phyloP scores from a whole-genome alignment of 176 grass and related monocot genomes.

The Hyparrhenia diplandra region DNA sequence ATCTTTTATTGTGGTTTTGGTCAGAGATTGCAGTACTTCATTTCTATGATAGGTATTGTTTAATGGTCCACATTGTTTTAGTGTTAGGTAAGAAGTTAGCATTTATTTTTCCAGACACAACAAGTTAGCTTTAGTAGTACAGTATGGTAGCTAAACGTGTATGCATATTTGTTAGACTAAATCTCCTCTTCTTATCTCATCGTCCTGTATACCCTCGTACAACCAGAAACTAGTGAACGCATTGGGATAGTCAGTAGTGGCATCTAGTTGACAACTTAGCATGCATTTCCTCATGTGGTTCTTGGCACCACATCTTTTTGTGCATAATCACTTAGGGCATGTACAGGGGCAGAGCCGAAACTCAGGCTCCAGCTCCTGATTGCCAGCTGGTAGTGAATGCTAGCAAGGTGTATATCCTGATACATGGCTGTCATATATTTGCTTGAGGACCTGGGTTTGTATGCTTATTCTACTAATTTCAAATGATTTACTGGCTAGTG shows the following conservation, averaged over 20 bases:
- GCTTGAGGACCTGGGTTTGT: background rate
- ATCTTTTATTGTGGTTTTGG: conserved; percentile 10
- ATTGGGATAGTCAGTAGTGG: background rate
- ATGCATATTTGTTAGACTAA: background rate
- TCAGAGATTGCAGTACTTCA: background rate
- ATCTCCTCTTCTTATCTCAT: background rate
- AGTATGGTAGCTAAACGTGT: background rate
- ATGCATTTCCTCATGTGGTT: background rate
- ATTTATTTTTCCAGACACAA: background rate
- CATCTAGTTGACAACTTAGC: background rate
- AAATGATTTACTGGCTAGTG: background rate
- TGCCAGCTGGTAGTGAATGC: background rate
- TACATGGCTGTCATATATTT: background rate
- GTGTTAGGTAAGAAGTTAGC: background rate
- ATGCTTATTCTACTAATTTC: background rate
- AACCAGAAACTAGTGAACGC: background rate
- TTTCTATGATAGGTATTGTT: background rate
- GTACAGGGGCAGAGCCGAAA: background rate
- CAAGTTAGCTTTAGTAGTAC: background rate
- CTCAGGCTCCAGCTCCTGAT: background rate
- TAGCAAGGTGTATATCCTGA: background rate
- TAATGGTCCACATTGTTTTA: background rate
- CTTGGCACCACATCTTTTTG: background rate
- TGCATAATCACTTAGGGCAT: background rate
- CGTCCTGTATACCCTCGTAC: background rate